Evolutionary conservation across 2,329 filamentous ascomycete genomes (phyloP), one percentile per base, ranked within the genome.

Genomic region (Penicillium sp.): DNA sequence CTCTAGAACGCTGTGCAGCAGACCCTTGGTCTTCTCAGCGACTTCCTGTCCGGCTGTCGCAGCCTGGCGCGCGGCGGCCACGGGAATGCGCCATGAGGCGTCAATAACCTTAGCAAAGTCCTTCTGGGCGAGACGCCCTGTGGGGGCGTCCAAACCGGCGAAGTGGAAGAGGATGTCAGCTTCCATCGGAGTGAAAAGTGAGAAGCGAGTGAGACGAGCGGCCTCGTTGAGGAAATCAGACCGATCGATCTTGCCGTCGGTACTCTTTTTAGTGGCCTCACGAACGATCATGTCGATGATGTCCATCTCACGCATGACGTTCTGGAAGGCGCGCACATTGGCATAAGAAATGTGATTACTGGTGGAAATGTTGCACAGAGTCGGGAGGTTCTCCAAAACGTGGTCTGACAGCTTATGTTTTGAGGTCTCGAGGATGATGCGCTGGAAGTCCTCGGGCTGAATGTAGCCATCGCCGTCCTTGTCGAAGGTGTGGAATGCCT

Each of bases 111-210:
- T 96, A 66, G 91, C 86, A 71, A 99, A 99, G 76, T 97, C 92
- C 57, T 79, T 77, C 43, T 96, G 81, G 31, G 89, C 85, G 1
- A 99, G 85, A 47, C 91, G 85, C 18, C 92, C 94, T 1, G 92
- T 93, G 3, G 91, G 89, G 66, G 94, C 88, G 70, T 97, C 91
- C 51, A 97, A 82, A 58, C 92, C 91, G 57, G 94, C 94, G 74
- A 99, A 99, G 78, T 97, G 94, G 82, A 99, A 99, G 39, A 99
- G 85, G 59, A 99, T 96, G 70, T 99, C 94, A 39, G 93, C 92
- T 76, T 99, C 94, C 92, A 97, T 97, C 11, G 94, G 94, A 0
- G 94, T 97, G 77, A 97, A 97, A 34, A 95, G 85, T 11, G 92
- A 95, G 80, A 97, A 99, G 60, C 94, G 88, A 22, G 93, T 96